Evolutionary conservation across 306 rosid genomes (phyloP), one percentile per base, ranked within the genome.

Genomic region (Comarum palustre): DNA sequence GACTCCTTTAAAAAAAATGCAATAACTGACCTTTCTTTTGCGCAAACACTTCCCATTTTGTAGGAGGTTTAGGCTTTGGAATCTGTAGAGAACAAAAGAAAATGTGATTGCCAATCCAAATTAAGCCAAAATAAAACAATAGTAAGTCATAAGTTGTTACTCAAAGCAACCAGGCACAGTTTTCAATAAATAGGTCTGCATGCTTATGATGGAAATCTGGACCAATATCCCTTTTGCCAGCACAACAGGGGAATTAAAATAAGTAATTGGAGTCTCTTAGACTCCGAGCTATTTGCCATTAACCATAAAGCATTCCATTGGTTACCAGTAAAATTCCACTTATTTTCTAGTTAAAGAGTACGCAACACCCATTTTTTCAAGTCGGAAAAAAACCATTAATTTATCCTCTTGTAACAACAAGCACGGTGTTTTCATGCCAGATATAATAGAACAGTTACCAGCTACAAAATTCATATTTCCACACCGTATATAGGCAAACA

Each of bases 1-100:
- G 25, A 39, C 2, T 24, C 31, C 6, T 24, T 29, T 20, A 50
- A 38, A 11, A 36, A 8, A 60, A 42, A 58, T 45, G 39, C 47
- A 74, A 71, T 24, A 46, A 77, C 90, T 67, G 69, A 91, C 99
- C 97, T 85, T 78, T 89, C 76, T 85, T 84, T 79, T 94, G 61
- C 41, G 97, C 99, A 80, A 94, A 94, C 27, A 1, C 3, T 79
- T 94, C 95, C 98, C 99, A 94, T 77, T 89, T 94, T 8, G 99
- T 89, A 5, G 96, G 97, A 82, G 97, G 93, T 72, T 81, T 82
- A 52, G 95, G 95, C 82, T 69, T 84, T 74, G 99, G 99, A 4
- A 94, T 72, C 99, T 94, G 89, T 66, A 79, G 48, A 76, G 19
- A 69, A 55, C 17, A 65, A 36, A 73, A 32, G 7, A 42, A 39